Evolutionary conservation across 202 grass and related monocot species (phyloP).

Genomic region (Digitaria exilis): DNA sequence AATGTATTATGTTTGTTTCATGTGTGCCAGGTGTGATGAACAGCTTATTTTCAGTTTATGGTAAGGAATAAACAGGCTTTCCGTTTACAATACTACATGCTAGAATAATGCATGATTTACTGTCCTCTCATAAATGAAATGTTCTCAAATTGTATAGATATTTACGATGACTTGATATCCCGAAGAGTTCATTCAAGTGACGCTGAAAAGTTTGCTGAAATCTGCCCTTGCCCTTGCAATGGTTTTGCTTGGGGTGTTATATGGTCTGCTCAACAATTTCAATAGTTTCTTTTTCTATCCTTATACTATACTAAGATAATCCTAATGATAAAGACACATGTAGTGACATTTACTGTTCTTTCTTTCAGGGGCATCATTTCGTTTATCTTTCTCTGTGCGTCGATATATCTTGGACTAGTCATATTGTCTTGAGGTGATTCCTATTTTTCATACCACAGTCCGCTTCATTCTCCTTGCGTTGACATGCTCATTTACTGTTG

Average conservation of each 20-base stretch:
- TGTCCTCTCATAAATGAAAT: conserved; percentile 14
- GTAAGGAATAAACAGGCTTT: conserved; percentile 49
- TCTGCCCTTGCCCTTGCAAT: conserved; percentile 94
- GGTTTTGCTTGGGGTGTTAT: conserved; percentile 89
- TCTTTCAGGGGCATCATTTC: conserved; percentile 92
- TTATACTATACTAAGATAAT: conserved; percentile 21
- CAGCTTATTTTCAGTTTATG: conserved; percentile 97
- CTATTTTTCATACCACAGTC: neutral
- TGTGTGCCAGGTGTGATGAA: conserved; percentile 92
- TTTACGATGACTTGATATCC: conserved; percentile 98
- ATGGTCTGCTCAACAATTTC: conserved; percentile 58
- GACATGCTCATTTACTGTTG: neutral
- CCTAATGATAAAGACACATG: neutral
- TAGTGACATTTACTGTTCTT: conserved; percentile 36
- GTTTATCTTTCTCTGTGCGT: conserved; percentile 75
- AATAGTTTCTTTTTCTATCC: neutral
- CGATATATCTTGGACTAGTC: conserved; percentile 89
- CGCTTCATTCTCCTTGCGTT: neutral
- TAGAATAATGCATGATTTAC: conserved; percentile 30
- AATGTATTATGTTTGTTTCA: conserved; percentile 38
- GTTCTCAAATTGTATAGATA: conserved; percentile 55
- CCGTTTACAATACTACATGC: conserved; percentile 22
- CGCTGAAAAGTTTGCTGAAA: conserved; percentile 99
- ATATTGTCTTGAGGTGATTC: conserved; percentile 89
- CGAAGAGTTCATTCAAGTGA: conserved; percentile 97